Evolutionary conservation across 495 filamentous ascomycete genomes (phyloP).

Genomic region (Aspergillus sclerotioniger): DNA sequence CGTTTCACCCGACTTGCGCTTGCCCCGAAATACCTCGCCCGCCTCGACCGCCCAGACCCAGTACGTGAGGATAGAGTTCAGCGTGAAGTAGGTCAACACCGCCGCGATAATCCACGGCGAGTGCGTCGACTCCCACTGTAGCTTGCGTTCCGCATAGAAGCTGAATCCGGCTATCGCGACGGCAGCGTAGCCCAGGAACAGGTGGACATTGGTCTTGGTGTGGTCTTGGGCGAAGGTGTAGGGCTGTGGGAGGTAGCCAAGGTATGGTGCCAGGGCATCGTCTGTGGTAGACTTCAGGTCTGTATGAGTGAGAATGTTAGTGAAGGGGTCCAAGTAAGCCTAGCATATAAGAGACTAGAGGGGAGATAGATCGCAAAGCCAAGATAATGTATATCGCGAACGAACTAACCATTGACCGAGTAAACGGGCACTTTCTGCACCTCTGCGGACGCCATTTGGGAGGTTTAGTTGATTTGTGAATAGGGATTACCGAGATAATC

Average conservation of each 20-base stretch:
- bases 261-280: slow-evolving; percentile 90
- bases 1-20: slow-evolving; percentile 51
- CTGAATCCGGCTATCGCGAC: slow-evolving; percentile 74
- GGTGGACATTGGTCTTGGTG: slow-evolving; percentile 74
- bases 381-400: neutral
- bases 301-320: slow-evolving; percentile 31
- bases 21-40: slow-evolving; percentile 75
- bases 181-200: slow-evolving; percentile 78
- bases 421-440: slow-evolving; percentile 46
- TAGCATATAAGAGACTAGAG: neutral
- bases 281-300: slow-evolving; percentile 97
- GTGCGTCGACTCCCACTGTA: slow-evolving; percentile 84
- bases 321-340: slow-evolving; percentile 6
- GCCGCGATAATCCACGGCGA: slow-evolving; percentile 66
- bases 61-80: slow-evolving; percentile 76
- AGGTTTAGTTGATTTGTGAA: neutral
- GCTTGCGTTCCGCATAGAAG: slow-evolving; percentile 87
- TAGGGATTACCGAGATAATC: neutral
- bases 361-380: neutral
- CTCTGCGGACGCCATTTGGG: slow-evolving; percentile 28
- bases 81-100: slow-evolving; percentile 72
- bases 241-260: slow-evolving; percentile 64
- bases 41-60: slow-evolving; percentile 89
- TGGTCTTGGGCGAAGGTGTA: slow-evolving; percentile 76
- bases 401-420: slow-evolving; percentile 44